Base-by-base conservation (phyloP, 768 basidiomycete species). In the Rubroboletus pulcherrimus region DNA sequence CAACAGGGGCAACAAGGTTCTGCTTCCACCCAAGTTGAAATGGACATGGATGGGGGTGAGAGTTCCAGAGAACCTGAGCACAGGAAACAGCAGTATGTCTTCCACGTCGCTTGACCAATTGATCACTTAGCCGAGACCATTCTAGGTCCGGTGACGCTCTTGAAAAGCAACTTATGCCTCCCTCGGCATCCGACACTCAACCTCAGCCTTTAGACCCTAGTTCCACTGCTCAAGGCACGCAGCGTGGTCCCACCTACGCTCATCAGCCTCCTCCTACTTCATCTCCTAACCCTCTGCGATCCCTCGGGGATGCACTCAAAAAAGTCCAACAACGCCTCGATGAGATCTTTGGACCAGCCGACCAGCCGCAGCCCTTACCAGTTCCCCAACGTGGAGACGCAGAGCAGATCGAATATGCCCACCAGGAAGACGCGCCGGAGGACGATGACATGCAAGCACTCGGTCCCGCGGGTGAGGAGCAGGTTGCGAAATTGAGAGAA, bases 391-490 rank as follows among this genome's bases (percentile, higher is more conserved):
- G 73, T 0, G 70, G 65, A 10, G 69, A 71, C 15, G 64, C 75
- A 3, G 73, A 80, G 8, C 82, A 85, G 60, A 70, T 97, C 14
- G 91, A 97, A 68, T 93, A 96, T 70, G 56, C 54, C 2, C 62
- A 60, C 73, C 90, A 39, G 78, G 78, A 53, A 81, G 61, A 89
- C 2, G 85, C 86, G 38, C 86, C 88, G 46, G 77, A 74, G 30
- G 83, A 82, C 57, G 75, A 87, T 52, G 82, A 87, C 34, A 89
- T 89, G 83, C 93, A 96, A 71, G 93, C 94, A 1, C 80, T 98
- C 21, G 96, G 93, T 7, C 85, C 92, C 1, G 87, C 95, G 3
- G 85, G 81, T 10, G 86, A 91, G 41, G 93, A 96, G 61, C 84
- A 94, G 67, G 81, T 83, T 11, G 87, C 89, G 17, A 90, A 87